These are phyloP conservation scores for Penicillium hordei DNA, from an alignment of 2,329 filamentous ascomycete genomes.

Conservation along the genomic window DNA sequence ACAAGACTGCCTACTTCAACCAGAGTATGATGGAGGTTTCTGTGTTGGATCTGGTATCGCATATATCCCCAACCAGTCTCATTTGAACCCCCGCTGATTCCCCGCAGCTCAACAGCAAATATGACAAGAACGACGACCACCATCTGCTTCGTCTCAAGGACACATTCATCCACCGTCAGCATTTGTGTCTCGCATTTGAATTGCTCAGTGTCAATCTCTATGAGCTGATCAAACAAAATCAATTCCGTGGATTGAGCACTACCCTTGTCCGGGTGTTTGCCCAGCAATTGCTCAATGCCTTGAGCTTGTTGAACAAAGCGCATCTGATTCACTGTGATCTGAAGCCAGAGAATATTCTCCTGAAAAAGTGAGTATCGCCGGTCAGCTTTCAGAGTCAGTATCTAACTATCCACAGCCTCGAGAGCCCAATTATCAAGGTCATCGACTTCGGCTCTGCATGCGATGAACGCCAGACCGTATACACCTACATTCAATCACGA, in stretches of 20 bases:
- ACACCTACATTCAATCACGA: conserved; percentile 97
- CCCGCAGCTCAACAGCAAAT: conserved; percentile 87
- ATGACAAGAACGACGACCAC: conserved; percentile 99
- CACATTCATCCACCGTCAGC: conserved; percentile 96
- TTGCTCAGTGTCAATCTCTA: conserved; percentile 96
- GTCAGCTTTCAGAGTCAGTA: neutral
- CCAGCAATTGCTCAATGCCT: conserved; percentile 89
- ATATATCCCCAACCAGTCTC: conserved; percentile 26
- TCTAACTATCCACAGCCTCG: conserved; percentile 57
- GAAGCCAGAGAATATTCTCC: conserved; percentile 94
- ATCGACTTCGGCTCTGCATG: conserved; percentile 99
- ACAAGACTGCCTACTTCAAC: conserved; percentile 98
- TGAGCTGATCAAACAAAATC: conserved; percentile 98
- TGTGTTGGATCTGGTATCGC: conserved; percentile 78
- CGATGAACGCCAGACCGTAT: conserved; percentile 96
- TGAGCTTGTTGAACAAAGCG: conserved; percentile 91
- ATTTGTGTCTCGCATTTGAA: conserved; percentile 95
- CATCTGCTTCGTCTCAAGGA: conserved; percentile 93
- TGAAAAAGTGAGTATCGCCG: conserved; percentile 71
- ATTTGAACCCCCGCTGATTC: conserved; percentile 21
- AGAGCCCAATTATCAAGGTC: conserved; percentile 99
- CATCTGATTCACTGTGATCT: conserved; percentile 96
- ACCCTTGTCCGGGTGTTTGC: conserved; percentile 96
- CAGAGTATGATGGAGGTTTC: conserved; percentile 99
- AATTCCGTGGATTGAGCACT: conserved; percentile 95